Percentiles rank a stretch among this genome's conserved stretches.
Conservation (phyloP, 306 rosid genomes). For the Trichosanthes truncata region DNA sequence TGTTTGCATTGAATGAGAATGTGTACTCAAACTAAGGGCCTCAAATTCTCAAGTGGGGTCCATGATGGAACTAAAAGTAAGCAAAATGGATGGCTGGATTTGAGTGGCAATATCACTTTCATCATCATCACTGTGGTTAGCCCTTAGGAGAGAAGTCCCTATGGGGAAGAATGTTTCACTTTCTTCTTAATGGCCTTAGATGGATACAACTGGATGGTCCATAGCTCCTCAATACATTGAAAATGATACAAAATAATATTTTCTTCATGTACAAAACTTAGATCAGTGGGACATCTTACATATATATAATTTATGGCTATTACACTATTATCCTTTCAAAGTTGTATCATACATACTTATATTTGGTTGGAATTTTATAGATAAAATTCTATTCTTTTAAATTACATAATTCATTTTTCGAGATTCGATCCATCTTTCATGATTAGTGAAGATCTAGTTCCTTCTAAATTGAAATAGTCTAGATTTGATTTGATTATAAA, state of each 20-base stretch:
- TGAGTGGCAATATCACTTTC: conserved; percentile 28
- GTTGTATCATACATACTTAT: neutral
- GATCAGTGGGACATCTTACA: neutral
- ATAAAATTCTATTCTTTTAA: neutral
- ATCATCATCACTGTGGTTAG: conserved; percentile 25
- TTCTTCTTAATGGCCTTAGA: conserved; percentile 49
- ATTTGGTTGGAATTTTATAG: neutral
- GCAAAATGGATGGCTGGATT: conserved; percentile 28
- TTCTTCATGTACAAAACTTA: neutral
- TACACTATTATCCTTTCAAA: neutral
- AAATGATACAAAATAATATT: conserved; percentile 32
- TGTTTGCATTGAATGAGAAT: conserved; percentile 1
- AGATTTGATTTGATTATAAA: neutral
- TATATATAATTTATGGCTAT: neutral
- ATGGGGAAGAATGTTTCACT: conserved; percentile 57
- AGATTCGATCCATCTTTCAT: neutral
- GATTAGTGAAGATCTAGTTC: neutral
- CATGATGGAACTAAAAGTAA: conserved; percentile 15
- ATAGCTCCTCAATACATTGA: conserved; percentile 21
- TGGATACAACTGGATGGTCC: conserved; percentile 71
- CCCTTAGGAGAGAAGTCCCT: conserved; percentile 26
- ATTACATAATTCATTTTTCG: neutral
- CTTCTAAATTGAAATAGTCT: neutral
- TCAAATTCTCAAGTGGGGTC: conserved; percentile 12
- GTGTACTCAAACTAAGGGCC: neutral